Evolutionary conservation across 73 alveolate species (phyloP).

Genomic region (Paramecium octaurelia): DNA sequence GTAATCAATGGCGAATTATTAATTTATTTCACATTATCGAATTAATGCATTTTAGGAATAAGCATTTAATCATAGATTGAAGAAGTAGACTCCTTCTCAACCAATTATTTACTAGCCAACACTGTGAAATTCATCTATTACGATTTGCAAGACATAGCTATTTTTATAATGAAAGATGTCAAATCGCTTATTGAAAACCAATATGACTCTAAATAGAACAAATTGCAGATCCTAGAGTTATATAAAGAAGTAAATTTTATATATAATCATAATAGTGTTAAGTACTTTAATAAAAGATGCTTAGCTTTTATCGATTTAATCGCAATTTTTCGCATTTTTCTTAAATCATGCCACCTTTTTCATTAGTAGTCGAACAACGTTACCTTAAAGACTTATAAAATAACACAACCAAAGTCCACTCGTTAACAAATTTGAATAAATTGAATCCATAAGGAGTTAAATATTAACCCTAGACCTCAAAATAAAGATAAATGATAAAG

Average conservation of each 20-base stretch:
- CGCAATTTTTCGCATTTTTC: background rate
- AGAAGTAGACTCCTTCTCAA: background rate
- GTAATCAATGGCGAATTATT: background rate
- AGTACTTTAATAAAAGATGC: background rate
- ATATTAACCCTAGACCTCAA: background rate
- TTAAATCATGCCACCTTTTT: conserved; percentile 8
- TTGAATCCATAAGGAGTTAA: background rate
- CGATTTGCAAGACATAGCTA: background rate
- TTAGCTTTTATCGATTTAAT: background rate
- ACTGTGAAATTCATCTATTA: background rate
- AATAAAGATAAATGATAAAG: background rate
- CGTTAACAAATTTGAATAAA: background rate
- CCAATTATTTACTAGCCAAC: background rate
- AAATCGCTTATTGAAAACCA: background rate
- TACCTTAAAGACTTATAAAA: background rate
- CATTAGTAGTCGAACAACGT: background rate
- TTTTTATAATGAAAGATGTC: conserved; percentile 8
- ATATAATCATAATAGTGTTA: background rate
- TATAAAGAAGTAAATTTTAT: background rate
- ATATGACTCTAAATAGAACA: background rate
- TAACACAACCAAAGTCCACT: background rate
- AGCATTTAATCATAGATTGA: background rate
- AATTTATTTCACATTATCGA: conserved; percentile 10
- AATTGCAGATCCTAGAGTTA: background rate
- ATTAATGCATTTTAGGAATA: conserved; percentile 7